Evolutionary conservation across 805 yeast species (phyloP), one percentile per base, ranked within the genome.

Genomic region (Yamadazyma philogaea): DNA sequence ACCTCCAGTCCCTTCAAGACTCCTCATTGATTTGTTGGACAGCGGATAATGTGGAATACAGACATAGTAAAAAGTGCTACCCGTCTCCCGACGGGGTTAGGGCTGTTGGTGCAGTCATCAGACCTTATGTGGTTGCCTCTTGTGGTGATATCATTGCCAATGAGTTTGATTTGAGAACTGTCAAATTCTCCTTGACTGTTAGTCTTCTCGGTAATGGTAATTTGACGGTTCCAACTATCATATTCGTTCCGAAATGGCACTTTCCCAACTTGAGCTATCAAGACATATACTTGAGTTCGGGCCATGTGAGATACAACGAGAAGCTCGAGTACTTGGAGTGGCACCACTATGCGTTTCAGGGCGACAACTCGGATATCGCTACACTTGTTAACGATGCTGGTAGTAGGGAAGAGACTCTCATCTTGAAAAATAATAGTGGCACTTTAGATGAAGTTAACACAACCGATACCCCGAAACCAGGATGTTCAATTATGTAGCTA

Each of bases 241-340:
- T 90, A 1, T 85, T 70, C 54, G 54, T 88, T 20, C 97, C 97
- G 0, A 70, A 68, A 19, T 74, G 80, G 70, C 96, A 90, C 58
- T 89, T 75, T 35, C 69, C 79, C 64, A 36, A 56, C 60, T 36
- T 78, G 69, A 43, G 72, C 67, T 45, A 67, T 72, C 60, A 57
- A 10, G 73, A 71, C 12, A 70, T 86, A 6, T 66, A 64, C 14
- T 65, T 79, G 11, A 69, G 80, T 3, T 65, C 79, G 1, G 95
- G 95, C 0, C 56, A 60, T 10, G 77, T 82, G 51, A 68, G 69
- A 36, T 74, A 74, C 49, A 77, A 81, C 52, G 67, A 70, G 16
- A 59, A 68, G 3, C 58, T 65, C 16, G 87, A 84, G 50, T 62
- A 77, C 24, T 58, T 88, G 33, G 82, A 77, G 52, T 88, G 96